Evolutionary conservation across 306 rosid species (phyloP), one percentile per base, ranked within the genome.

Genomic region (Coriaria nepalensis): DNA sequence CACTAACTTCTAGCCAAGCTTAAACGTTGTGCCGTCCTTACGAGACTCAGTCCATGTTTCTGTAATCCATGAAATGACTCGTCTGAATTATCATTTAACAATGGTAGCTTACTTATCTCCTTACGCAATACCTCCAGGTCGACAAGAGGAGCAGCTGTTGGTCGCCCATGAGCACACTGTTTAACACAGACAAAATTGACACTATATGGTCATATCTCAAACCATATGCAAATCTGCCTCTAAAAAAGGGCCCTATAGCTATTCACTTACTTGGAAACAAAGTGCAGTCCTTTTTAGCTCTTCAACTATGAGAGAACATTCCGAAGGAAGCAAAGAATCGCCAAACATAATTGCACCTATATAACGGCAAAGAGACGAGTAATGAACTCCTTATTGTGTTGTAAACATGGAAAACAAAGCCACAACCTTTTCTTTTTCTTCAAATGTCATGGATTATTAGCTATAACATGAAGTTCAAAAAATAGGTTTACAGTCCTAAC

Each of bases 291-390:
- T 77, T 61, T 75, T 90, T 45, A 90, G 81, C 76, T 85, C 98
- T 50, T 82, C 84, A 63, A 85, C 83, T 35, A 90, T 56, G 61
- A 90, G 95, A 70, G 87, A 77, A 64, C 98, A 90, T 68, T 90
- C 98, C 6, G 96, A 79, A 47, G 75, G 94, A 59, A 90, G 79
- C 86, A 90, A 75, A 2, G 92, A 75, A 65, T 90, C 98, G 45
- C 98, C 94, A 65, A 85, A 90, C 98, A 90, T 85, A 47, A 90
- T 85, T 59, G 98, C 98, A 77, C 95, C 98, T 83, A 62, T 65
- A 55, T 38, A 40, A 38, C n/a, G 44, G 11, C 20, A 60, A 65
- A 47, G 55, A 43, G 36, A 38, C 40, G 39, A 42, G 13, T 5
- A 40, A 38, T 34, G 33, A 49, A 12, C 4, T 32, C 35, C 32